These are phyloP conservation scores for Trichoderma orchidacearum DNA, from an alignment of 495 filamentous ascomycete species.

Conservation along the genomic window DNA sequence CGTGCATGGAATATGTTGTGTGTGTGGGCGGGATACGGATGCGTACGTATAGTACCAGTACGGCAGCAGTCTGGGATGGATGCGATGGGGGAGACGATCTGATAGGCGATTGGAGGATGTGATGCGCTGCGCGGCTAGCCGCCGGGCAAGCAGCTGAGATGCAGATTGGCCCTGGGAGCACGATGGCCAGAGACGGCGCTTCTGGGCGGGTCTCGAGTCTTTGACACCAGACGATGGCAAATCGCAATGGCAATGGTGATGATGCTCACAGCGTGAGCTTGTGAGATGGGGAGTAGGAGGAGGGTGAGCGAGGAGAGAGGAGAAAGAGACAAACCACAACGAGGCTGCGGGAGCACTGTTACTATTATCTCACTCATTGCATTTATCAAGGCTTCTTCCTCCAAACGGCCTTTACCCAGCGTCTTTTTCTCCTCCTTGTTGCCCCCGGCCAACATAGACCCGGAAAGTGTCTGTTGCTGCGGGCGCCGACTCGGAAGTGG, in stretches of 20 bases:
- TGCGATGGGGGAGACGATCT: background rate
- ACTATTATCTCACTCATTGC: background rate
- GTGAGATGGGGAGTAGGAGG: background rate
- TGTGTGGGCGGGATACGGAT: no score
- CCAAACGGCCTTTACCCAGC: background rate
- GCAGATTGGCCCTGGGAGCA: background rate
- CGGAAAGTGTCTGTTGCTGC: no score
- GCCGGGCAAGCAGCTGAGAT: background rate
- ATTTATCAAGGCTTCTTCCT: background rate
- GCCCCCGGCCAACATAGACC: no score
- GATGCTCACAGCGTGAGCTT: no score
- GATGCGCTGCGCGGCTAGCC: background rate
- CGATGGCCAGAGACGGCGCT: background rate
- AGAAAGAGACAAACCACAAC: background rate
- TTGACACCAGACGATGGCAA: no score
- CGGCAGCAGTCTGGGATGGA: background rate
- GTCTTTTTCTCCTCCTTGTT: background rate
- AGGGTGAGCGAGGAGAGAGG: background rate
- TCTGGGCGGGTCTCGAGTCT: background rate
- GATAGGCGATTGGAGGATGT: background rate
- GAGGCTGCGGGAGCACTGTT: background rate
- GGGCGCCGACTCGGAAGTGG: no score
- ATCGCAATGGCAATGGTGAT: no score
- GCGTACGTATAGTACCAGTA: background rate
- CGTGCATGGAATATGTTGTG: no score